Evolutionary conservation across 257 asterid genomes (phyloP).

Genomic region (Jacaranda mimosifolia): DNA sequence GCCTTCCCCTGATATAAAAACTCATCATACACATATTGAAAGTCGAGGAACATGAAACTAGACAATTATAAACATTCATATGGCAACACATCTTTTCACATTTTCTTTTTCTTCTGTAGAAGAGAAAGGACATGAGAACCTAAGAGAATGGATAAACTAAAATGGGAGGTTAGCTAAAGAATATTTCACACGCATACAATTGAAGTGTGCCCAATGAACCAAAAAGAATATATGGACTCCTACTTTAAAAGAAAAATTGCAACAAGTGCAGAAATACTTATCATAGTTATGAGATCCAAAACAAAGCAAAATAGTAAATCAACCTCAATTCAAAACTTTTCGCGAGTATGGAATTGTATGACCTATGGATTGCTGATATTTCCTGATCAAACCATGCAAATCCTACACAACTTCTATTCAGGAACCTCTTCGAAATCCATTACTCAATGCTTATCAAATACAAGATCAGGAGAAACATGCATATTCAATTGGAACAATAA

Average conservation of each 20-base stretch:
- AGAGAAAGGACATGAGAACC: background rate
- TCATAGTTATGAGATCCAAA: background rate
- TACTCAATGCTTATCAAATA: conserved; percentile 15
- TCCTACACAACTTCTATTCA: background rate
- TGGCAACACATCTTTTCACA: background rate
- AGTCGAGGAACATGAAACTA: background rate
- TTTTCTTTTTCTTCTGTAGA: background rate
- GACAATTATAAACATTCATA: background rate
- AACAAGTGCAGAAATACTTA: too few species aligned
- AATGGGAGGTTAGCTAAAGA: background rate
- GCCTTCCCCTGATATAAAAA: background rate
- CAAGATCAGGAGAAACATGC: background rate
- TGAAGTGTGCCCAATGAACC: too few species aligned
- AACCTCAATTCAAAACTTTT: too few species aligned
- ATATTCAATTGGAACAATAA: background rate
- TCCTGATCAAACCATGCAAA: background rate
- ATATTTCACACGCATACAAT: too few species aligned
- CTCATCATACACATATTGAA: background rate
- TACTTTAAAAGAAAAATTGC: too few species aligned
- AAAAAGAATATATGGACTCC: too few species aligned
- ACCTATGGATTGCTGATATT: too few species aligned
- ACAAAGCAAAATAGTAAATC: background rate
- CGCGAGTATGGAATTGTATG: too few species aligned
- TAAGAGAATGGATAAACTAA: background rate
- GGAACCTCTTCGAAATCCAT: conserved; percentile 3